These are phyloP conservation scores for Kingdonia uniflora DNA, from an alignment of 164 flowering plant species.

Conservation along the genomic window DNA sequence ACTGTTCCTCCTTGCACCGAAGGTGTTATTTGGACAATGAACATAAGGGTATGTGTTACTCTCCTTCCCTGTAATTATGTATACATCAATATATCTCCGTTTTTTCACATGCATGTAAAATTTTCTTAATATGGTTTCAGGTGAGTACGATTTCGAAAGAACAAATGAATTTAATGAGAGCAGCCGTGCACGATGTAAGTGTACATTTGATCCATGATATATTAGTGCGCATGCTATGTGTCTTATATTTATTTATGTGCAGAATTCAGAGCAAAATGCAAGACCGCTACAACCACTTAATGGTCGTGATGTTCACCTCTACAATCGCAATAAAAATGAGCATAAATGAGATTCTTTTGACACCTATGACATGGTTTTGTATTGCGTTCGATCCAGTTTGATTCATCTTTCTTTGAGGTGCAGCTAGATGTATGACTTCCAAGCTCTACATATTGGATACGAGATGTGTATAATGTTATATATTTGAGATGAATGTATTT, in stretches of 20 bases:
- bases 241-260: conserved; percentile 5
- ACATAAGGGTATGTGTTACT: neutral
- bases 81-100: too few relatives aligned
- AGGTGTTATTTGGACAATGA: conserved; percentile 36
- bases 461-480: too few relatives aligned
- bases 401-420: too few relatives aligned
- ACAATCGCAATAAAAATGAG: too few relatives aligned
- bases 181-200: conserved; percentile 43
- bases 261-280: conserved; percentile 42
- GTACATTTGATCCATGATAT: conserved; percentile 5
- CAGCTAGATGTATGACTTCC: too few relatives aligned
- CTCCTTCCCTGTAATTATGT: too few relatives aligned
- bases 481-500: too few relatives aligned
- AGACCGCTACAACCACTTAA: conserved; percentile 37
- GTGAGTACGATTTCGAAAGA: conserved; percentile 26
- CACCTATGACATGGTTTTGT: too few relatives aligned
- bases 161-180: conserved; percentile 27
- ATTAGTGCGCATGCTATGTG: neutral
- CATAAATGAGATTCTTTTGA: too few relatives aligned
- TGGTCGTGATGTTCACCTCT: conserved; percentile 17
- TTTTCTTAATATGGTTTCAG: conserved; percentile 6
- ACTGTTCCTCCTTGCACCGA: conserved; percentile 12
- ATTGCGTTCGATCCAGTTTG: too few relatives aligned
- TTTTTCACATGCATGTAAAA: too few relatives aligned
- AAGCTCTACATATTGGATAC: too few relatives aligned